Evolutionary conservation across 306 rosid genomes (phyloP).

Genomic region (Pachyrhizus erosus): DNA sequence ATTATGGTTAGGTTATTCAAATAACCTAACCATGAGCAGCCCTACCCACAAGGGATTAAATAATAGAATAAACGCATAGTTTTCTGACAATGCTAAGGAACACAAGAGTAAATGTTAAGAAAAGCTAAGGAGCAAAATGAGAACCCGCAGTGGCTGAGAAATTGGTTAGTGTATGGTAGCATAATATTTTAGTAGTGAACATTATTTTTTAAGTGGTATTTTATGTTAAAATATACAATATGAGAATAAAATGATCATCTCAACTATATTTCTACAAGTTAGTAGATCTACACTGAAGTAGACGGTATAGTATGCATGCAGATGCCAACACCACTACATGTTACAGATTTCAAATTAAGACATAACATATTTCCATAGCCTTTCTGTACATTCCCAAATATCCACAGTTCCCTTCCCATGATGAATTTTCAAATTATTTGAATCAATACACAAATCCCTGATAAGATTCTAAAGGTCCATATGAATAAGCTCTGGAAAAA

Average conservation of each 20-base stretch:
- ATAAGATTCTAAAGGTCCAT: not conserved
- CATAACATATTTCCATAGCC: not conserved
- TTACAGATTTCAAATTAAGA: not conserved
- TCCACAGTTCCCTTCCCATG: not conserved
- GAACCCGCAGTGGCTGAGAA: not conserved
- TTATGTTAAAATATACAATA: not conserved
- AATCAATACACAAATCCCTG: constrained; percentile 5
- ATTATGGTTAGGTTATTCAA: too few relatives aligned
- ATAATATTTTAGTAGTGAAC: not conserved
- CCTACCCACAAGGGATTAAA: not conserved
- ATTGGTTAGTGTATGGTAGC: not conserved
- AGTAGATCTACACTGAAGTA: not conserved
- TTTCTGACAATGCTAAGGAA: not conserved
- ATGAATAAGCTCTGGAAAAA: not conserved
- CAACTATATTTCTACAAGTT: not conserved
- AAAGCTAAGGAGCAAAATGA: not conserved
- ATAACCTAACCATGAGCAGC: too few relatives aligned
- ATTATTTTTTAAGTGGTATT: not conserved
- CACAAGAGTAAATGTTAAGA: not conserved
- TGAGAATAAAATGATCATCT: not conserved
- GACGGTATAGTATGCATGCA: not conserved
- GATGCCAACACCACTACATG: not conserved
- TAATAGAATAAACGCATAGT: not conserved
- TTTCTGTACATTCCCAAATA: not conserved
- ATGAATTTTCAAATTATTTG: not conserved